These are phyloP conservation scores for Aspergillus glaucus DNA, from an alignment of 2,329 filamentous ascomycete genomes.

Conservation along the genomic window DNA sequence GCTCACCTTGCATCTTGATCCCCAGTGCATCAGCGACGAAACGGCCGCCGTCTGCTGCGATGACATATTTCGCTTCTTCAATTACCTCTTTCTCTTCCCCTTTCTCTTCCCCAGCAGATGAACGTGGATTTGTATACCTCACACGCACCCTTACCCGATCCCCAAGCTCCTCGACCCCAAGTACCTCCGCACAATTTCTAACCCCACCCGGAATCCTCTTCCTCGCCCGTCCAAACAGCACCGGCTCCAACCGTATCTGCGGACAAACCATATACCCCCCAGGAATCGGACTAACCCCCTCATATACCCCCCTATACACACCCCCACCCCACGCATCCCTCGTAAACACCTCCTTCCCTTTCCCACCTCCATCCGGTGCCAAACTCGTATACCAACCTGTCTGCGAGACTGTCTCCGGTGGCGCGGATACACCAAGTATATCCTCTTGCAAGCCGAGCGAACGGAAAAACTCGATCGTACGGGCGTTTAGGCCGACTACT, in stretches of 20 bases:
- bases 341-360: slow-evolving; percentile 16
- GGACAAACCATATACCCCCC: slow-evolving; percentile 24
- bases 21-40: slow-evolving; percentile 23
- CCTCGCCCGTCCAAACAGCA: slow-evolving; percentile 22
- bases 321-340: slow-evolving; percentile 27
- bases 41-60: slow-evolving; percentile 30
- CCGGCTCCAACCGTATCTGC: slow-evolving; percentile 33
- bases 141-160: slow-evolving; percentile 11
- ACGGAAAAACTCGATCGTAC: slow-evolving; percentile 18
- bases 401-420: slow-evolving; percentile 19
- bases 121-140: slow-evolving; percentile 11
- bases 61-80: slow-evolving; percentile 21
- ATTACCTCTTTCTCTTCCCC: not conserved
- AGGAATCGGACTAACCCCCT: slow-evolving; percentile 13
- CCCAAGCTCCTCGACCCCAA: slow-evolving; percentile 13
- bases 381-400: slow-evolving; percentile 22
- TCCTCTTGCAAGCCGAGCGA: slow-evolving; percentile 26
- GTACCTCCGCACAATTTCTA: slow-evolving; percentile 21
- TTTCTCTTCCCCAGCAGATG: slow-evolving; percentile 1
- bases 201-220: slow-evolving; percentile 26
- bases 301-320: slow-evolving; percentile 17
- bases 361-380: slow-evolving; percentile 16
- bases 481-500: slow-evolving; percentile 26
- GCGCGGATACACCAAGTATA: slow-evolving; percentile 14
- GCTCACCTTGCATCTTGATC: slow-evolving; percentile 24